Base-by-base conservation (phyloP, 2,329 filamentous ascomycete species). In the Didymosphaeria variabile region DNA sequence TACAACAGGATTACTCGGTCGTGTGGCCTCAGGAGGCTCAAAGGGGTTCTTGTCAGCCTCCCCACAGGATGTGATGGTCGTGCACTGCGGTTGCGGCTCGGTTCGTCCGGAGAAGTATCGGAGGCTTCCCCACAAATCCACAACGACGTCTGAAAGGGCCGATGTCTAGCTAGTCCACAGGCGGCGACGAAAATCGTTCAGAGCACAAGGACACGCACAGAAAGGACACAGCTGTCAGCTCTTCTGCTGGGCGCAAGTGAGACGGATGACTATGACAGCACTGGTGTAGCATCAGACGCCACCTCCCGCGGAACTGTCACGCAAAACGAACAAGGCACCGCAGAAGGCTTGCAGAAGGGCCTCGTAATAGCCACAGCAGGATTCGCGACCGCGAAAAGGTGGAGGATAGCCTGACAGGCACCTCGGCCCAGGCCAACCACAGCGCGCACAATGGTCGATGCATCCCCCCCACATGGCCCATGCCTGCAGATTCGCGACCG, bases 381-480 rank as follows among this genome's bases (percentile, higher is more conserved):
- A 71, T 69, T 71, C 68, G 69, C 64, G 59, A 51, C 50, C 34
- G 44, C 17, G n/a, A 19, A 36, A 50, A 45, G 61, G 45, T 51
- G 32, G 31, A 45, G 23, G 36, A 36, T 29, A 29, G 26, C 26
- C 26, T 29, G 26, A 47, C 21, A 10, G 17, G 10, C 32, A 52
- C 56, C 62, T 62, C 61, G 61, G 59, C 46, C 65, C 58, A 64
- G 51, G 42, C 59, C 60, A 63, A 51, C 56, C 55, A 62, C 67
- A 63, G 65, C 56, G 45, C 60, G 61, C 62, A 38, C 44, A 54
- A 49, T 58, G 64, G 59, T 55, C 47, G 62, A 56, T 51, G 55
- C 63, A 23, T 34, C 17, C 63, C 66, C 67, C 67, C 69, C 70
- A 72, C 72, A 71, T 73, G 66, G 62, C 19, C 50, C 56, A 55